Evolutionary conservation across 208 protist genomes (phyloP).

Genomic region (Leishmania gerbilli): DNA sequence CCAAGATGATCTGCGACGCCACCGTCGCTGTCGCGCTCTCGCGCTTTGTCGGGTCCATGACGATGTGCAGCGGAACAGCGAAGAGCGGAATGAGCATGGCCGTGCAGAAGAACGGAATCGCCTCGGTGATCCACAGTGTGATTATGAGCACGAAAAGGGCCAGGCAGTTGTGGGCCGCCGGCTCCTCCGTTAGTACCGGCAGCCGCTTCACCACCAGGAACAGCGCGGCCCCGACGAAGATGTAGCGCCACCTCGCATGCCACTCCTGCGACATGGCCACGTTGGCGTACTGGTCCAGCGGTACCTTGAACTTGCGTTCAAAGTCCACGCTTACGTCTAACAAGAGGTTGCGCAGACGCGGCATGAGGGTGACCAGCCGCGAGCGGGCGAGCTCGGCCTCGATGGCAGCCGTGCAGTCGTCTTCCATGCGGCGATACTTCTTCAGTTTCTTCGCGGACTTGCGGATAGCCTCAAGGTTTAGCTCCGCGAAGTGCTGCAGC

Average conservation of each 20-base stretch:
- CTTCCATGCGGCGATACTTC: conserved; percentile 77
- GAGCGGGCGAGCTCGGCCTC: conserved; percentile 80
- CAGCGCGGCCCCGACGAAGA: conserved; percentile 71
- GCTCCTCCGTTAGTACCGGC: conserved; percentile 66
- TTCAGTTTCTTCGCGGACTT: conserved; percentile 90
- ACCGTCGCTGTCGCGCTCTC: conserved; percentile 54
- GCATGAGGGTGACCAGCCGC: conserved; percentile 69
- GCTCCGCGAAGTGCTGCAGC: conserved; percentile 90
- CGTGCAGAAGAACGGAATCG: conserved; percentile 92
- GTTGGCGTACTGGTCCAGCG: conserved; percentile 82
- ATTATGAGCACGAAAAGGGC: conserved; percentile 86
- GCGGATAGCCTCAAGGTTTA: conserved; percentile 87
- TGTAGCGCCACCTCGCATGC: conserved; percentile 76
- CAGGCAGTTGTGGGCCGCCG: conserved; percentile 89
- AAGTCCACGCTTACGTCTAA: conserved; percentile 70
- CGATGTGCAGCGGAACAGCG: conserved; percentile 80
- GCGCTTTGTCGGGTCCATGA: conserved; percentile 62
- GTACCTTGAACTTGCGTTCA: conserved; percentile 85
- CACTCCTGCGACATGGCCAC: conserved; percentile 73
- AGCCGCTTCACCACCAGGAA: conserved; percentile 65
- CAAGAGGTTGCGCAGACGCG: conserved; percentile 69
- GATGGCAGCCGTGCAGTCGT: conserved; percentile 72
- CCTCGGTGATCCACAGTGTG: conserved; percentile 92
- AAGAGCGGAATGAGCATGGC: conserved; percentile 92
- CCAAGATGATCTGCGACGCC: conserved; percentile 80